phyloP scores from a whole-genome alignment of 2,329 filamentous ascomycete species.

The Rutstroemia sp. region DNA sequence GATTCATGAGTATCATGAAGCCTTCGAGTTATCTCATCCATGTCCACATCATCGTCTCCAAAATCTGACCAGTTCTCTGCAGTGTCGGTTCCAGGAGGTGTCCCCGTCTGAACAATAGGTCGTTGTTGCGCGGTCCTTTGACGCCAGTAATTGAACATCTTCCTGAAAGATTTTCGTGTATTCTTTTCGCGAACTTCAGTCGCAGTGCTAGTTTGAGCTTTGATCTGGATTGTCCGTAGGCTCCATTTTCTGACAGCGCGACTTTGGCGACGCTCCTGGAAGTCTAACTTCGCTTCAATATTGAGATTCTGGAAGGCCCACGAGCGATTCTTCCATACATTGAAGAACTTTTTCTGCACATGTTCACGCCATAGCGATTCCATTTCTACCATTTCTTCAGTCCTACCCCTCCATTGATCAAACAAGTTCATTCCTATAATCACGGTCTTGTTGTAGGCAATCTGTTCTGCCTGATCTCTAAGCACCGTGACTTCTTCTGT shows the following conservation, averaged over 20 bases:
- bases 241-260: slow-evolving; percentile 28
- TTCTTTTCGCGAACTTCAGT: slow-evolving; percentile 27
- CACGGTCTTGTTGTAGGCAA: slow-evolving; percentile 20
- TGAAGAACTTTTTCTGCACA: slow-evolving; percentile 21
- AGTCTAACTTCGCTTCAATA: slow-evolving; percentile 23
- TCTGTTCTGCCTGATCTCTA: slow-evolving; percentile 23
- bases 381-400: slow-evolving; percentile 23
- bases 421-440: slow-evolving; percentile 26
- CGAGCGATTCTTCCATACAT: slow-evolving; percentile 22
- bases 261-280: slow-evolving; percentile 23
- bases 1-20: slow-evolving; percentile 13
- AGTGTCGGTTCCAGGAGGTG: slow-evolving; percentile 14
- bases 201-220: slow-evolving; percentile 23
- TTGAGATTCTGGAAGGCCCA: slow-evolving; percentile 20
- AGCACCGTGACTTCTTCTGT: slow-evolving; percentile 20
- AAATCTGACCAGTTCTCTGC: slow-evolving; percentile 27
- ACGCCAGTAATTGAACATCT: slow-evolving; percentile 29
- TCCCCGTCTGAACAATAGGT: slow-evolving; percentile 9
- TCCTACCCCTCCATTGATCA: slow-evolving; percentile 26
- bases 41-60: slow-evolving; percentile 23
- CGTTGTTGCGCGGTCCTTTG: slow-evolving; percentile 21
- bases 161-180: slow-evolving; percentile 27
- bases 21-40: slow-evolving; percentile 18
- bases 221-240: slow-evolving; percentile 22
- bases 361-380: slow-evolving; percentile 19